These are phyloP conservation scores for Tulasnella calospora DNA, from an alignment of 768 basidiomycete genomes.

Conservation along the genomic window DNA sequence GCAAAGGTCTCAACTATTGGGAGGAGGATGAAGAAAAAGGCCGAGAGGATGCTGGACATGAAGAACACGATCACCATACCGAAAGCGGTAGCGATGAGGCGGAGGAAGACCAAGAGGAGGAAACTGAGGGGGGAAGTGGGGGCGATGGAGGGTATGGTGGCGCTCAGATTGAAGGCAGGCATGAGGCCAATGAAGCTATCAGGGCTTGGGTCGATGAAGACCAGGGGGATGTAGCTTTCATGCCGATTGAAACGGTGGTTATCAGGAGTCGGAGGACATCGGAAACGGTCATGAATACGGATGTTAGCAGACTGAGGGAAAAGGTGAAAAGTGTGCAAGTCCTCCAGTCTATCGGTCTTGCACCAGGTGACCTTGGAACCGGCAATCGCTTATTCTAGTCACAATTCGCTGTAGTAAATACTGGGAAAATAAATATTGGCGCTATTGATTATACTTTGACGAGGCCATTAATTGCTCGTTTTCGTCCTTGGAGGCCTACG, in stretches of 20 bases:
- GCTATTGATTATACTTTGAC: no score
- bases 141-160: neutral
- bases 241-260: neutral
- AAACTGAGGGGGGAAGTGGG: neutral
- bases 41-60: neutral
- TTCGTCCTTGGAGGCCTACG: no score
- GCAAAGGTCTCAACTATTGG: neutral
- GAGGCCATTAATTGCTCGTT: no score
- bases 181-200: neutral
- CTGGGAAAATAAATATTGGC: no score
- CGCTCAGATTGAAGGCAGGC: neutral
- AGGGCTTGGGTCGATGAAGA: neutral
- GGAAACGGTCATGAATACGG: neutral
- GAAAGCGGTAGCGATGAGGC: neutral
- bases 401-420: no score
- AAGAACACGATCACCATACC: neutral
- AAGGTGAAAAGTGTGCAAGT: neutral
- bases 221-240: neutral
- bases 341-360: neutral
- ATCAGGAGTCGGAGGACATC: neutral
- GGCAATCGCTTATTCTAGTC: no score
- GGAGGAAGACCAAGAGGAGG: neutral
- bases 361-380: neutral
- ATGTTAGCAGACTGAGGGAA: neutral
- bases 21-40: neutral